Base-by-base conservation (phyloP, 768 basidiomycete species). In the Cystobasidium tubakii region DNA sequence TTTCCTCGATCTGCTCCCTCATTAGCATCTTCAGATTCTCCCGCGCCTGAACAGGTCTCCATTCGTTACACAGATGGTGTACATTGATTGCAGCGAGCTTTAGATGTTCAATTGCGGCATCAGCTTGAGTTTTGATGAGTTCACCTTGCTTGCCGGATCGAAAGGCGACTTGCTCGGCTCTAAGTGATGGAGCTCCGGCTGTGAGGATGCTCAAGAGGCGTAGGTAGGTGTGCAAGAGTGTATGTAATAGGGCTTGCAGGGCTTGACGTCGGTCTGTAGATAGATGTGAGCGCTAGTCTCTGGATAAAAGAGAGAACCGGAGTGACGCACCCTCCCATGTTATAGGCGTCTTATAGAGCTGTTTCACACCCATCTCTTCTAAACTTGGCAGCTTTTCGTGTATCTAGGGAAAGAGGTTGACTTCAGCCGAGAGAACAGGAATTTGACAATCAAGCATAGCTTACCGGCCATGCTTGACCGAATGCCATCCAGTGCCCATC, bases 401-500 rank as follows among this genome's bases (percentile, higher is more conserved):
- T 66, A 93, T 86, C 90, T 92, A 17, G 57, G 33, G 27, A 6
- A 29, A 63, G 15, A 39, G n/a, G n/a, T n/a, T 33, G 29, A 39
- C 2, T 63, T 27, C 43, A 15, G 54, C 23, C 19, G 27, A 46
- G 15, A 29, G n/a, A 57, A n/a, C n/a, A n/a, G n/a, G n/a, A n/a
- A n/a, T n/a, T n/a, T n/a, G n/a, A n/a, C 27, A 50, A 31, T 21
- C 29, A 27, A 70, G 42, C 3, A 34, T n/a, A 77, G 80, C 90
- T 81, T 83, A 92, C 90, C 86, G 89, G 89, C 90, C 90, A 95
- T 78, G 85, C 85, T 80, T 93, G 90, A n/a, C 90, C 91, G 81
- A 89, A 95, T 19, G 88, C 88, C 66, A 86, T 85, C 80, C 91
- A 95, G 75, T 86, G 84, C 0, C 89, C 88, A 75, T 91, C 90